phyloP scores from a whole-genome alignment of 1,139 yeast genomes.

The Taphrina confusa region DNA sequence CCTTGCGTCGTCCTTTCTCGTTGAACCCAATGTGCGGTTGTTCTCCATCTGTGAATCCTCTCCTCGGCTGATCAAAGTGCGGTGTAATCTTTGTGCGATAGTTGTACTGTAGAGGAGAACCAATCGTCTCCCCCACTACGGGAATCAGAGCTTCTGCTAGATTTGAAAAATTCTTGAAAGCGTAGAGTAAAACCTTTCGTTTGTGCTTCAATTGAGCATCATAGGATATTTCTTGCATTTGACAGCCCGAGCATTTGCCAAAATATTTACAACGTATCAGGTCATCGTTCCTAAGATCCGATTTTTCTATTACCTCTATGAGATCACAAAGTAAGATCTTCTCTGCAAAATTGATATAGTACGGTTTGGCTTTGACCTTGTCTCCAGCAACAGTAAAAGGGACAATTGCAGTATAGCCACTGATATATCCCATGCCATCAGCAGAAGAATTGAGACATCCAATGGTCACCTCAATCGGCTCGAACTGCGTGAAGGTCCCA shows the following conservation, averaged over 20 bases:
- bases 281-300: conserved; percentile 57
- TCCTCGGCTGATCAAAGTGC: conserved; percentile 82
- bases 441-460: conserved; percentile 56
- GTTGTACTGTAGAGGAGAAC: conserved; percentile 72
- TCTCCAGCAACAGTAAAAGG: conserved; percentile 94
- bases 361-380: conserved; percentile 64
- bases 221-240: conserved; percentile 78
- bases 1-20: conserved; percentile 67
- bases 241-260: conserved; percentile 87
- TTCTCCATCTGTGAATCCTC: conserved; percentile 45
- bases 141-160: conserved; percentile 55
- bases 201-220: conserved; percentile 71
- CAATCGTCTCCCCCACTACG: conserved; percentile 62
- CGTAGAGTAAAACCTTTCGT: conserved; percentile 72
- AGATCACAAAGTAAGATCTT: conserved; percentile 62
- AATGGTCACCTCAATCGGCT: conserved; percentile 60
- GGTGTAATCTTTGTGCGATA: conserved; percentile 95
- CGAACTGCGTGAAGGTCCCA: conserved; percentile 46
- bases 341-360: conserved; percentile 43
- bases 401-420: conserved; percentile 54
- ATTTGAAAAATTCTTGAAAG: conserved; percentile 73
- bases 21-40: conserved; percentile 77
- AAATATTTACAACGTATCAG: conserved; percentile 71
- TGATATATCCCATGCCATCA: conserved; percentile 48
- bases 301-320: conserved; percentile 53